Evolutionary conservation across 164 flowering plant genomes (phyloP).

Genomic region (Liriodendron chinense): DNA sequence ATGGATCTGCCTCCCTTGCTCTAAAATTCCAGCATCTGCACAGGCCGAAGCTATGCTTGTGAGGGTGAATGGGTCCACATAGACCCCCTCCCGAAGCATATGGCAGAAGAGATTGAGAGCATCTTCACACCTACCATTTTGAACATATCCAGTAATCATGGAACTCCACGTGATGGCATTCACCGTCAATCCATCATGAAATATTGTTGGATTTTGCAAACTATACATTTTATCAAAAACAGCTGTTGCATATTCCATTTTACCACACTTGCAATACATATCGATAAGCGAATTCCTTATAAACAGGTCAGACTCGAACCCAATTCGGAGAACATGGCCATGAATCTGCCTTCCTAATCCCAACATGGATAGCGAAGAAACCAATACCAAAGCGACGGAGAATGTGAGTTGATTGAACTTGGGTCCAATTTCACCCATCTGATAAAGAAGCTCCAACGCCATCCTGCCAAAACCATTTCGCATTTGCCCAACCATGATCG

Average conservation of each 20-base stretch:
- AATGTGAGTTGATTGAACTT: constrained; percentile 35
- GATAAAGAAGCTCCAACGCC: constrained; percentile 46
- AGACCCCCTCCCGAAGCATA: constrained; percentile 38
- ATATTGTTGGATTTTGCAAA: not conserved
- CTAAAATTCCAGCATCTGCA: constrained; percentile 44
- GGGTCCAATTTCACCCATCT: constrained; percentile 37
- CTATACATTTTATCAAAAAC: constrained; percentile 32
- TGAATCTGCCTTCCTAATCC: constrained; percentile 47
- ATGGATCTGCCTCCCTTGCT: constrained; percentile 55
- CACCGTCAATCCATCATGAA: not conserved
- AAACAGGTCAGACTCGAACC: constrained; percentile 24
- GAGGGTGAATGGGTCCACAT: constrained; percentile 40
- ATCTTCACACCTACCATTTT: constrained; percentile 45
- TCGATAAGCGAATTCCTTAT: constrained; percentile 34
- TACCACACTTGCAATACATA: constrained; percentile 43
- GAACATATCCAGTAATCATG: constrained; percentile 56
- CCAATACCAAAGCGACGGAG: constrained; percentile 51
- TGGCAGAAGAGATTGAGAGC: constrained; percentile 43
- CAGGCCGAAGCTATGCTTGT: constrained; percentile 60
- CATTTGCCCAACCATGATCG: constrained; percentile 57
- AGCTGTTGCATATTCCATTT: constrained; percentile 26
- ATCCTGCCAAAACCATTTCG: constrained; percentile 30
- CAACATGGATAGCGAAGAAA: constrained; percentile 33
- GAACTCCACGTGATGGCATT: constrained; percentile 52
- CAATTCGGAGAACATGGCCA: constrained; percentile 23